phyloP scores from a whole-genome alignment of 1,284 basidiomycete genomes.

The Cutaneotrichosporon dermatis region DNA sequence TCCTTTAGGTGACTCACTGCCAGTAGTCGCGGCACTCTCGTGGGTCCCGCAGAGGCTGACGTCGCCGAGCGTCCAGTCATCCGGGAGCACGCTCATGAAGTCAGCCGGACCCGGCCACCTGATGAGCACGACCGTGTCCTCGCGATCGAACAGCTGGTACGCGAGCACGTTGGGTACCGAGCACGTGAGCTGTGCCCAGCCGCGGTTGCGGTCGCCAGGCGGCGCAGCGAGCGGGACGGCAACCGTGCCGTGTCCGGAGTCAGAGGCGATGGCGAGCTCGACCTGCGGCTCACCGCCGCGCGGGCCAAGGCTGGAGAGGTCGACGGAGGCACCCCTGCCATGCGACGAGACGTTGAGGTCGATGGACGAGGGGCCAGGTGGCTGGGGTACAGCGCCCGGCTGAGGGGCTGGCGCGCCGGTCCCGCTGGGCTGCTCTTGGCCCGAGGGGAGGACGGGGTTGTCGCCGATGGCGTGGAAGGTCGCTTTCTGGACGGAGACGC shows the following conservation, averaged over 20 bases:
- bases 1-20: slow-evolving; percentile 20
- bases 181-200: slow-evolving; percentile 10
- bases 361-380: neutral
- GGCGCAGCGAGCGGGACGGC: slow-evolving; percentile 6
- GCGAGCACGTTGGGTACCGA: slow-evolving; percentile 1
- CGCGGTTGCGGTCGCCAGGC: slow-evolving; percentile 10
- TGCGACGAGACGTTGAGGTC: neutral
- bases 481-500: neutral
- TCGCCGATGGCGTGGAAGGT: no score
- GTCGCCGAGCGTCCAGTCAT: slow-evolving; percentile 62
- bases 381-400: no score
- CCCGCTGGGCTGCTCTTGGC: no score
- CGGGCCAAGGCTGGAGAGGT: slow-evolving; percentile 6
- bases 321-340: neutral
- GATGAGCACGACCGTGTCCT: slow-evolving; percentile 20
- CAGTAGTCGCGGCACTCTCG: slow-evolving; percentile 35
- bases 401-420: no score
- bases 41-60: slow-evolving; percentile 66
- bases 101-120: slow-evolving; percentile 17
- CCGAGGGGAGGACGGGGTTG: no score
- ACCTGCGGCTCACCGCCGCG: slow-evolving; percentile 11
- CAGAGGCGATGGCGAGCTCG: neutral
- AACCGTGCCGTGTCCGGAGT: neutral
- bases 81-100: slow-evolving; percentile 54
- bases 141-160: slow-evolving; percentile 8